These are phyloP conservation scores for Microbotryum silenes-acaulis DNA, from an alignment of 1,284 basidiomycete genomes.

Conservation along the genomic window DNA sequence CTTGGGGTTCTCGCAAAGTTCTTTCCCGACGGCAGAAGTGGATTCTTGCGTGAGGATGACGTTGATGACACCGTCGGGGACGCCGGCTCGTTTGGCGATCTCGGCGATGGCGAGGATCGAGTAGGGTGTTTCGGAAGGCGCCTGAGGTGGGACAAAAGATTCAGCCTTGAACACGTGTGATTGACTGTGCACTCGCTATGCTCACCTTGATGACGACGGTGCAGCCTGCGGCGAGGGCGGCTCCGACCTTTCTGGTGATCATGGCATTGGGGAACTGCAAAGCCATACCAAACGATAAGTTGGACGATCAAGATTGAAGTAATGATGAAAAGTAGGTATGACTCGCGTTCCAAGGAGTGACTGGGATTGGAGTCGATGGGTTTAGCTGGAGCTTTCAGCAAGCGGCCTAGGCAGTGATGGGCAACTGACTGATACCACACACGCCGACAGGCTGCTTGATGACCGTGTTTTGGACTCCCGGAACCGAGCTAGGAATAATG, in stretches of 20 bases:
- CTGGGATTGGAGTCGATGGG: not conserved
- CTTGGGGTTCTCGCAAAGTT: constrained; percentile 44
- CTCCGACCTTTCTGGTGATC: constrained; percentile 80
- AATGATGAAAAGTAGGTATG: not conserved
- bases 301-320: not conserved
- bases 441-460: constrained; percentile 60
- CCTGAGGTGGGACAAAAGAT: constrained; percentile 49
- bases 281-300: not conserved
- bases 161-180: not conserved
- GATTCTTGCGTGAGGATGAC: constrained; percentile 76
- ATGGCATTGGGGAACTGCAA: constrained; percentile 76
- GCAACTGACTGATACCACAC: constrained; percentile 31
- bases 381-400: not conserved
- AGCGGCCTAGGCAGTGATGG: too few species aligned
- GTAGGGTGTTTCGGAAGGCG: constrained; percentile 91
- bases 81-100: constrained; percentile 61
- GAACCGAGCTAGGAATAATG: constrained; percentile 69
- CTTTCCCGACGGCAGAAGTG: constrained; percentile 67
- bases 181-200: too few species aligned
- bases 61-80: constrained; percentile 93
- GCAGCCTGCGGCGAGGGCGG: constrained; percentile 82
- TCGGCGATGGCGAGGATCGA: constrained; percentile 81
- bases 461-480: constrained; percentile 72
- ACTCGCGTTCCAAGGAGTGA: constrained; percentile 33
- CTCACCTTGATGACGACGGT: constrained; percentile 58